A percentile compares a stretch with the other conserved stretches of the same genome.
phyloP scores from a whole-genome alignment of 495 filamentous ascomycete genomes.

The Patellaria atrata region DNA sequence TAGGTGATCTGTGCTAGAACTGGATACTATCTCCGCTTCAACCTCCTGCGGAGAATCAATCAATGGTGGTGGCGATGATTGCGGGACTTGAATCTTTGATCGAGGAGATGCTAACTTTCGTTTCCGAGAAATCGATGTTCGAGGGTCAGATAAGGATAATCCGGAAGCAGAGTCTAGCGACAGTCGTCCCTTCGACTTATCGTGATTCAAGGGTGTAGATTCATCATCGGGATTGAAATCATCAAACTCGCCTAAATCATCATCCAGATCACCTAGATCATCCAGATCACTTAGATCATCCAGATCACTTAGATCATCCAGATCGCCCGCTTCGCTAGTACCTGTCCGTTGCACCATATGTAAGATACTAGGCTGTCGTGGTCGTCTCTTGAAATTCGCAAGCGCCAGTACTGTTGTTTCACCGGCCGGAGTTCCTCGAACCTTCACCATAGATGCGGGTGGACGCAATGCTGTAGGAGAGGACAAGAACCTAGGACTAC shows the following conservation, averaged over 20 bases:
- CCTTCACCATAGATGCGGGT: conserved; percentile 15
- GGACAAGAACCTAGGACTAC: neutral
- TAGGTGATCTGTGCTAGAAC: conserved; percentile 5
- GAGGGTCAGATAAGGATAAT: too few species aligned
- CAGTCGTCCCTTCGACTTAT: conserved; percentile 14
- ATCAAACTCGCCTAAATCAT: too few species aligned
- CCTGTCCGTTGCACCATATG: conserved; percentile 40
- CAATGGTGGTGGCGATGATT: conserved; percentile 21
- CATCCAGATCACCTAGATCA: too few species aligned
- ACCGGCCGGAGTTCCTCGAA: conserved; percentile 35
- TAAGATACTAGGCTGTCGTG: conserved; percentile 54
- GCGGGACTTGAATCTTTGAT: conserved; percentile 21
- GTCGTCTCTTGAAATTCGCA: conserved; percentile 46
- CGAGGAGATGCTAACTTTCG: conserved; percentile 24
- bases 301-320: conserved; percentile 22
- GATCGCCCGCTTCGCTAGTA: conserved; percentile 30
- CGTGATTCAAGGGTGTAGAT: conserved; percentile 45
- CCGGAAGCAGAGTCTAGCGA: too few species aligned
- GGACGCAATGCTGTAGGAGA: conserved; percentile 4
- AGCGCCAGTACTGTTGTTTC: conserved; percentile 38
- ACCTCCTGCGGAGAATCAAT: conserved; percentile 8
- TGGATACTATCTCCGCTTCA: conserved; percentile 2
- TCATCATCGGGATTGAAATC: conserved; percentile 50
- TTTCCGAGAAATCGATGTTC: conserved; percentile 24
- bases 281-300: too few species aligned